phyloP scores from a whole-genome alignment of 192 early-diverging fungal species.

The Cladochytrium replicatum region DNA sequence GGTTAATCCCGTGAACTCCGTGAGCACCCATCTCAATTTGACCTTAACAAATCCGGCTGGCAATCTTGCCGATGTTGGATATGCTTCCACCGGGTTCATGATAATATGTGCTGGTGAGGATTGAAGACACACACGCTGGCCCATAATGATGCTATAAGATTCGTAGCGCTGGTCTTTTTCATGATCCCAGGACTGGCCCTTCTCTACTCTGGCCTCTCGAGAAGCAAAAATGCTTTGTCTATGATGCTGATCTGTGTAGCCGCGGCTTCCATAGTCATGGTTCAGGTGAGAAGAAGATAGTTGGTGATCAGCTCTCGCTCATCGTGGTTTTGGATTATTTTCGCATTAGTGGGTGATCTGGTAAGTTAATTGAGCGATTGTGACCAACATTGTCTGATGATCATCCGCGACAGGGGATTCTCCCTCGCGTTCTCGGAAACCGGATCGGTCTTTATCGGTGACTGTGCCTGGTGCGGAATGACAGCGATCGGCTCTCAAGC shows the following conservation, averaged over 20 bases:
- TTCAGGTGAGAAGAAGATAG: conserved; percentile 69
- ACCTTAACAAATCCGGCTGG: no score
- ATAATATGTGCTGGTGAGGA: conserved; percentile 52
- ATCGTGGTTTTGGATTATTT: no score
- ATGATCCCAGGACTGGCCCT: conserved; percentile 94
- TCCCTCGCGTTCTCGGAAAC: conserved; percentile 74
- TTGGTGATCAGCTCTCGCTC: no score
- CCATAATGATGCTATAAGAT: no score
- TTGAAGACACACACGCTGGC: no score
- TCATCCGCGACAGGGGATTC: no score
- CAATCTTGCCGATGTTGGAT: conserved; percentile 16
- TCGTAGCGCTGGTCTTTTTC: conserved; percentile 82
- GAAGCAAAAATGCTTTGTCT: conserved; percentile 86
- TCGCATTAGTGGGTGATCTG: no score
- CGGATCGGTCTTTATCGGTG: conserved; percentile 66
- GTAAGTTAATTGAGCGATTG: no score
- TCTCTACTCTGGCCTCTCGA: conserved; percentile 91
- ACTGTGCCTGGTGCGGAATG: conserved; percentile 65
- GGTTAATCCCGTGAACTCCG: no score
- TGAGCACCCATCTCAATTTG: no score
- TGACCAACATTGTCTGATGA: no score
- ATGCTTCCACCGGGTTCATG: conserved; percentile 37
- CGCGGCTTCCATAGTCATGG: conserved; percentile 68
- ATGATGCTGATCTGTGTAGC: conserved; percentile 71
- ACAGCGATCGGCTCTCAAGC: conserved; percentile 43